These are phyloP conservation scores for Ulota crispa DNA, from an alignment of 225 moss, liverwort and hornwort species.

Conservation along the genomic window DNA sequence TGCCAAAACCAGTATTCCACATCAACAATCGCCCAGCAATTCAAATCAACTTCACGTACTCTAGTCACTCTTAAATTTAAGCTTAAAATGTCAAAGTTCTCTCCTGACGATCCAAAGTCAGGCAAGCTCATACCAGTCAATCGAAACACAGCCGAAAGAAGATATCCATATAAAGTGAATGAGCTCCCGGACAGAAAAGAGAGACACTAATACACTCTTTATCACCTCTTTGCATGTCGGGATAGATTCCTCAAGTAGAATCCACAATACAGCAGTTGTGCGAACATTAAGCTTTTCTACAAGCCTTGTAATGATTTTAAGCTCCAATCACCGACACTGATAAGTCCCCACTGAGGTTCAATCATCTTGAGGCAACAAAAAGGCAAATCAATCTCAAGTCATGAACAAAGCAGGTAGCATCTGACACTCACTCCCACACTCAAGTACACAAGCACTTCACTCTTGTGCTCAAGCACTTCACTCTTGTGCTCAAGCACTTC, in stretches of 20 bases:
- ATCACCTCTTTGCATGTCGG: background rate
- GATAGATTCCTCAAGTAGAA: background rate
- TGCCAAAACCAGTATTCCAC: conserved; percentile 24
- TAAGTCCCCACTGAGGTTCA: background rate
- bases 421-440: background rate
- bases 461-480: too few relatives aligned
- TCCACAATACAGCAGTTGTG: background rate
- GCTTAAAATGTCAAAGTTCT: background rate
- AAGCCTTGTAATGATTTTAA: background rate
- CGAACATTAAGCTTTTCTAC: background rate
- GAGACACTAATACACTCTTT: background rate
- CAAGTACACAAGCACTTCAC: too few relatives aligned
- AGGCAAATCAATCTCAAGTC: background rate
- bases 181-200: background rate
- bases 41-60: background rate
- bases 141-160: background rate
- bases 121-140: background rate
- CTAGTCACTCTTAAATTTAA: background rate
- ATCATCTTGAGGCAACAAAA: background rate
- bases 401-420: background rate
- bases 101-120: background rate
- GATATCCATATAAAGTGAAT: background rate
- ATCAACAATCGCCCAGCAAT: background rate
- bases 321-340: background rate
- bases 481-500: too few relatives aligned